Evolutionary conservation across 2,329 filamentous ascomycete species (phyloP), one percentile per base, ranked within the genome.

Genomic region (Colletotrichum ledebouriae): DNA sequence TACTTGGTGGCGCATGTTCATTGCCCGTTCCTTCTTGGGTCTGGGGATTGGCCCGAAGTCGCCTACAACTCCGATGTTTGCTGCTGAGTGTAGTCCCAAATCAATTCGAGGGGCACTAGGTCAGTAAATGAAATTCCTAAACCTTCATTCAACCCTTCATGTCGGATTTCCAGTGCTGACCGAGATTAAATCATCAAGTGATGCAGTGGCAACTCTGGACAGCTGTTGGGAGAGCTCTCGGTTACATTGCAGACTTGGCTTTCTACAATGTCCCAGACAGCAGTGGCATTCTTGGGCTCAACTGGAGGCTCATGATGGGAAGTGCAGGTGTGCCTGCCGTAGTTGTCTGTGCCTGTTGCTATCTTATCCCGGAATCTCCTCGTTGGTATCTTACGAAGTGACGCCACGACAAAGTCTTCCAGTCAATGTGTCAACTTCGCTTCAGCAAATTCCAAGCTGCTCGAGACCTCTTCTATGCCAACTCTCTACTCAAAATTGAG

Each of bases 21-120:
- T 92, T 59, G 89, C 90, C 6, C 86, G 92, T 12, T 92, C 94
- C 74, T 22, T 22, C 22, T 84, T 94, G 22, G 92, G 92, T 0
- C 85, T 94, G 25, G 90, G 89, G 2, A 91, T 93, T 61, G 90
- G 90, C 0, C 87, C 89, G 20, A 92, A 92, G 76, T 88, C 88
- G 1, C 89, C 90, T 0, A 93, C 91, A 0, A 89, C 90, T 4
- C 80, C 90, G 0, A 87, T 93, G 41, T 92, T 91, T 70, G 88
- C 89, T 0, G 90, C 90, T 3, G 90, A 93, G 76, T 90, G 85
- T 86, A 90, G 0, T 86, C 89, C 0, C 79, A 77, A 47, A 87
- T 92, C 50, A 86, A 22, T 22, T 22, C 2, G 90, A 65, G 90
- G 90, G 58, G 90, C 89, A 10, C 22, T 20, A n/a, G 42, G 42